These are phyloP conservation scores for Sphagnum fallax DNA, from an alignment of 228 moss, liverwort and hornwort genomes.

Conservation along the genomic window DNA sequence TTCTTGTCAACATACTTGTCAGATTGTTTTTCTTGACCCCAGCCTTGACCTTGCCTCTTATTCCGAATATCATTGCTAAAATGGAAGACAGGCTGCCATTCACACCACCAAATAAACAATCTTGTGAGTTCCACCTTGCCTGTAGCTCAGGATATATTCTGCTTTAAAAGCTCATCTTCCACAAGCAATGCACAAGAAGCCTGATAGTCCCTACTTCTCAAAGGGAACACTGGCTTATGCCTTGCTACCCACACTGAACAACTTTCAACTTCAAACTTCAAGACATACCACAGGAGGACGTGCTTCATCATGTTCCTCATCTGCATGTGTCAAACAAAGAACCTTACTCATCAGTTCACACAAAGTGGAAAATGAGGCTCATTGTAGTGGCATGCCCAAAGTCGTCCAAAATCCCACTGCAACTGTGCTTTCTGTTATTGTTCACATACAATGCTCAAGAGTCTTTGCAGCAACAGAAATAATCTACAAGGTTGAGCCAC, in stretches of 20 bases:
- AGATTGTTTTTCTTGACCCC: slow-evolving; percentile 77
- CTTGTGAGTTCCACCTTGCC: background rate
- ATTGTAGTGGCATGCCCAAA: too few relatives aligned
- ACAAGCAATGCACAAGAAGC: too few relatives aligned
- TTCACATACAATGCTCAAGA: too few relatives aligned
- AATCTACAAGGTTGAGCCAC: background rate
- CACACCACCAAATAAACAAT: too few relatives aligned
- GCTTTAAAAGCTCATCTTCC: too few relatives aligned
- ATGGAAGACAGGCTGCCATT: slow-evolving; percentile 43
- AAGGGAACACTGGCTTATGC: too few relatives aligned
- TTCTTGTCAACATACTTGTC: slow-evolving; percentile 29
- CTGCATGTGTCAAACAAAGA: slow-evolving; percentile 17
- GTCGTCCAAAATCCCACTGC: too few relatives aligned
- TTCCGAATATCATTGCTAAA: slow-evolving; percentile 53
- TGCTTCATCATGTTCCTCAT: slow-evolving; percentile 11
- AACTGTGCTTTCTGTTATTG: too few relatives aligned
- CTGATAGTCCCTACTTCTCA: too few relatives aligned
- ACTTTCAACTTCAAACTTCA: background rate
- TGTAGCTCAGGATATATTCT: background rate
- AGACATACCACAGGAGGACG: background rate
- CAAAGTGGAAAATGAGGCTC: too few relatives aligned
- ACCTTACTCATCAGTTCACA: background rate
- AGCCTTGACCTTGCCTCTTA: slow-evolving; percentile 92
- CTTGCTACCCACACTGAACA: too few relatives aligned
- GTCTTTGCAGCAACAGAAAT: background rate